Base-by-base conservation (phyloP, 345 rosid species). In the Turnera subulata region DNA sequence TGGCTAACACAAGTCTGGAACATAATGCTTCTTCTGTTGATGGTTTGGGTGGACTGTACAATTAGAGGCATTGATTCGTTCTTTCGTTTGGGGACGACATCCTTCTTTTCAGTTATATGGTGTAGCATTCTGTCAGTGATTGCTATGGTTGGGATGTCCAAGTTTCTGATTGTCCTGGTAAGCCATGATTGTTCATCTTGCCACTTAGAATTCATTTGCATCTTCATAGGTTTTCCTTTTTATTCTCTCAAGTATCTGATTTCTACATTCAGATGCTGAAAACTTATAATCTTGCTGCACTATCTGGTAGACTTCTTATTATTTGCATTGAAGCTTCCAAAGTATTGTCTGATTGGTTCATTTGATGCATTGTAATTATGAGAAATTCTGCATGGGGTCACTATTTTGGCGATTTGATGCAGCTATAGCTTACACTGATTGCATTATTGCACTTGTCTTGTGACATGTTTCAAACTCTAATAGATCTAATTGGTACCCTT, bases 11-110 rank as follows among this genome's bases (percentile, higher is more conserved):
- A 81, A 47, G 65, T 87, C 44, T 86, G 89, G 72, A 89, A 80
- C 73, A 65, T 89, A 53, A 23, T 84, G 48, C 84, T 93, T 69
- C 85, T 89, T 53, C 59, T 89, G 14, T 73, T 80, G 58, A 73
- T 87, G 78, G 74, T 87, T 60, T 93, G 96, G 97, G 58, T 93
- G 96, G 90, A 85, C 75, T 89, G 84, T 75, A 79, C 88, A 35
- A 58, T 89, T 60, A 83, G 97, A 64, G 96, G 99, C 54, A 59
- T 93, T 42, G 88, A 82, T 73, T 93, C 97, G 58, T 85, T 93
- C 68, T 65, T 87, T 56, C 84, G 88, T 53, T 74, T 93, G 89
- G 96, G 97, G 60, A 89, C 94, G 15, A 67, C 90, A 29, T 86
- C 96, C 5, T 81, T 89, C 72, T 86, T 87, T 72, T 83, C 89